Conservation (phyloP, 331 rosid genomes). For the Acacia pycnantha region DNA sequence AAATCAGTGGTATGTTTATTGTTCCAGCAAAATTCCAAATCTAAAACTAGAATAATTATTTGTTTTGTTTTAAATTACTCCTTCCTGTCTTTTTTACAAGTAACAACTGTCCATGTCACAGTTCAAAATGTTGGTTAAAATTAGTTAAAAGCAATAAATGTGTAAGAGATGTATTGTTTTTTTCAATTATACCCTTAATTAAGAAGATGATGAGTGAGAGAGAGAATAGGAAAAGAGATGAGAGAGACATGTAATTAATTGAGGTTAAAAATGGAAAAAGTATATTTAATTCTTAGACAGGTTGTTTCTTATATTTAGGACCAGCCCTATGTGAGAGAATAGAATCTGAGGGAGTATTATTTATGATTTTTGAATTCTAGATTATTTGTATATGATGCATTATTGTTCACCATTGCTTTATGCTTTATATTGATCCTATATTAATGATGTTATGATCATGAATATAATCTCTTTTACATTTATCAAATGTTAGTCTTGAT, state of each 20-base stretch:
- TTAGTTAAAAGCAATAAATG: not conserved
- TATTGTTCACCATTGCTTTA: not conserved
- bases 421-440: not conserved
- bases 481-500: not conserved
- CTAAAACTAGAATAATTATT: not conserved
- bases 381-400: not conserved
- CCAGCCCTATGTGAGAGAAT: not conserved
- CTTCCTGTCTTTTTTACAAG: not conserved
- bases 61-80: not conserved
- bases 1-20: slow-evolving; percentile 69
- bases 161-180: not conserved
- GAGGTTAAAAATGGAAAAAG: not conserved
- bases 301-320: not conserved
- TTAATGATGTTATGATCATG: not conserved
- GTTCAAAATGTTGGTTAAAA: not conserved
- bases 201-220: not conserved
- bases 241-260: not conserved
- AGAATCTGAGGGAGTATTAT: not conserved
- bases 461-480: not conserved
- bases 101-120: not conserved
- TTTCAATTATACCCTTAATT: not conserved
- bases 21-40: not conserved
- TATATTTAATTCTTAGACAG: too few species aligned
- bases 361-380: not conserved
- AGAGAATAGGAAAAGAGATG: not conserved